phyloP scores from a whole-genome alignment of 768 basidiomycete genomes.

The Leccinum boreale region DNA sequence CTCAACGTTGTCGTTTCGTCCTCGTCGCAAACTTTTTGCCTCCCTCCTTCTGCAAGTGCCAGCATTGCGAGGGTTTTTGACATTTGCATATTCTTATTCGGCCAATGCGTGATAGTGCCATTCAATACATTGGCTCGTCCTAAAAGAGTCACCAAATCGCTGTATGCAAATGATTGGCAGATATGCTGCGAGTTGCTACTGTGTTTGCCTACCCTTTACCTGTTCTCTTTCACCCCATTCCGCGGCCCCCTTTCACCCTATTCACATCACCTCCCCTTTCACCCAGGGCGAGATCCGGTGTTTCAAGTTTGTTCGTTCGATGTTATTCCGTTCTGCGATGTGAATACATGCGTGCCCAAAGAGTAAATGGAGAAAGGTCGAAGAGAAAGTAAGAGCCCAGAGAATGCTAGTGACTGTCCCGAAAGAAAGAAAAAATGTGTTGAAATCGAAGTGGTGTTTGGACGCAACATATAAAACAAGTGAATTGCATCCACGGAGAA shows the following conservation, averaged over 20 bases:
- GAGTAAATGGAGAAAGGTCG: neutral
- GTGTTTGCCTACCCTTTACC: neutral
- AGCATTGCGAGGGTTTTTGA: neutral
- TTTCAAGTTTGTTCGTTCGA: neutral
- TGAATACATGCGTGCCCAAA: neutral
- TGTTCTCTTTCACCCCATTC: neutral
- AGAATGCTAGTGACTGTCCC: slow-evolving; percentile 7
- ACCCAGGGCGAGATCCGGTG: slow-evolving; percentile 3
- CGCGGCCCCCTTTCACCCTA: neutral
- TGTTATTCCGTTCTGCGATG: slow-evolving; percentile 1
- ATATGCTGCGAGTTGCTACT: neutral
- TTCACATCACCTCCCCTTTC: neutral
- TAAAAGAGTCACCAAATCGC: neutral
- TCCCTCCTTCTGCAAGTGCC: neutral
- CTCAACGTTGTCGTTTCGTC: neutral
- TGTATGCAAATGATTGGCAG: neutral
- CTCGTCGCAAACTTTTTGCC: neutral
- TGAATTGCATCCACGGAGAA: neutral
- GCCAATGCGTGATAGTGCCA: neutral
- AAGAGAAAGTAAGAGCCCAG: neutral
- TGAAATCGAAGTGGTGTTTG: neutral
- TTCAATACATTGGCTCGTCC: neutral
- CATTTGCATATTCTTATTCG: neutral
- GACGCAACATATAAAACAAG: neutral
- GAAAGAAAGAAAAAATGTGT: slow-evolving; percentile 3